Base-by-base conservation (phyloP, 2,329 filamentous ascomycete genomes). In the Aspergillus ochraceoroseus region DNA sequence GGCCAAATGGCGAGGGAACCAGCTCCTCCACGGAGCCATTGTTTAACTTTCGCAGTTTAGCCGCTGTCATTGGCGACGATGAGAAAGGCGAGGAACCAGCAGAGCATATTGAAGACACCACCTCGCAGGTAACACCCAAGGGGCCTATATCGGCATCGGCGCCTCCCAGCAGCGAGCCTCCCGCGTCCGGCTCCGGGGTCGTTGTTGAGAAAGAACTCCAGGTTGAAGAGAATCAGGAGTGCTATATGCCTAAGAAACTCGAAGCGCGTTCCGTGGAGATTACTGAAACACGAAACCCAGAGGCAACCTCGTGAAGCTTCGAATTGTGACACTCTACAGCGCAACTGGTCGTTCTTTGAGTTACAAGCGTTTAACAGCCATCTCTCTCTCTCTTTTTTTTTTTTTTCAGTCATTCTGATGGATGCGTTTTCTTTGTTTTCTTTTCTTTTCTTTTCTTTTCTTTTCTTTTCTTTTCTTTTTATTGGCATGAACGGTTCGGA, bases 31-130 rank as follows among this genome's bases (percentile, higher is more conserved):
- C 74, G 0, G 89, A 95, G 58, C 79, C 87, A 2, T 80, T 95
- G 77, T 92, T 94, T 65, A 95, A 95, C 62, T 95, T 95, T 59
- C 76, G 81, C 41, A 95, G 87, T 52, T 69, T 96, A 14, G 85
- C 87, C 2, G 85, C 87, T 47, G 86, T 94, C 61, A 85, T 95
- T 19, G 85, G 82, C 0, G 79, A 76, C 26, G 75, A 80, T 34
- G 76, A 80, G 28, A 72, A 74, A 41, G 58, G 58, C 6, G 62
- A 62, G 5, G 58, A 55, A 38, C 54, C 55, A 25, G 39, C 53
- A 4, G 63, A 65, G 33, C 64, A 68, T 47, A 58, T 65, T 23
- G 68, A 70, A 47, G 49, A 67, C 41, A 42, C 54, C 18, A 39
- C 43, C 7, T 35, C 45, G n/a, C 44, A 35, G n/a, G n/a, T n/a